Evolutionary conservation across 352 stramenopile genomes (phyloP).

Genomic region (Phytophthora agathidicida): DNA sequence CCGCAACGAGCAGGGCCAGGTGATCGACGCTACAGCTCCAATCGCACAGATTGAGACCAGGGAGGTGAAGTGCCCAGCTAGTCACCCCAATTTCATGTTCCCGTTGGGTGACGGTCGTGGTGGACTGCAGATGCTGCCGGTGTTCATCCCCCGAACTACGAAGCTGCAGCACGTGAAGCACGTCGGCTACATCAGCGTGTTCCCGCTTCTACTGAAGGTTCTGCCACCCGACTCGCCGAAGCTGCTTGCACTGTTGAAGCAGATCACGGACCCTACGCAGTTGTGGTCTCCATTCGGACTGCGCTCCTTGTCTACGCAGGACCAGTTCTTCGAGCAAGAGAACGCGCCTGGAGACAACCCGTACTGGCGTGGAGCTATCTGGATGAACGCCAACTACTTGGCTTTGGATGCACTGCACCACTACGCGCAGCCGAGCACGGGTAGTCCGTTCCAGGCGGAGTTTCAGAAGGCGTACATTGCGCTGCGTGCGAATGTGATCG

Average conservation of each 20-base stretch:
- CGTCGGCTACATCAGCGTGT: slow-evolving; percentile 89
- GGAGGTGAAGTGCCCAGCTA: slow-evolving; percentile 51
- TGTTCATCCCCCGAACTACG: slow-evolving; percentile 67
- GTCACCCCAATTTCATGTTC: slow-evolving; percentile 77
- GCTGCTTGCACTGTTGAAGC: slow-evolving; percentile 58
- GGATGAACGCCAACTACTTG: slow-evolving; percentile 95
- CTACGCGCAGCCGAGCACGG: slow-evolving; percentile 55
- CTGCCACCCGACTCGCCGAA: slow-evolving; percentile 71
- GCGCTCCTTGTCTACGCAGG: slow-evolving; percentile 84
- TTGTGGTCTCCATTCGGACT: slow-evolving; percentile 83
- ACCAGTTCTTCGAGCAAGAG: slow-evolving; percentile 88
- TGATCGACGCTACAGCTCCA: slow-evolving; percentile 46
- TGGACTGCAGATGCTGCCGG: slow-evolving; percentile 73
- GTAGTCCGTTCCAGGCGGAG: slow-evolving; percentile 51
- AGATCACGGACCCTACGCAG: slow-evolving; percentile 67
- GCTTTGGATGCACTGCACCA: slow-evolving; percentile 84
- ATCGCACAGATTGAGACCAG: slow-evolving; percentile 42
- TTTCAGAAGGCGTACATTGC: slow-evolving; percentile 50
- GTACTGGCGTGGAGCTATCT: slow-evolving; percentile 95
- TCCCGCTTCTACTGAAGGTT: slow-evolving; percentile 84
- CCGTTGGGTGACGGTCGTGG: slow-evolving; percentile 81
- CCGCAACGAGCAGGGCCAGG: slow-evolving; percentile 51
- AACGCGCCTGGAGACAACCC: slow-evolving; percentile 92
- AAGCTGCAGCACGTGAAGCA: slow-evolving; percentile 79
- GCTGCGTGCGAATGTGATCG: slow-evolving; percentile 68